Base-by-base conservation (phyloP, 1,284 basidiomycete species). In the Cutaneotrichosporon sp. region DNA sequence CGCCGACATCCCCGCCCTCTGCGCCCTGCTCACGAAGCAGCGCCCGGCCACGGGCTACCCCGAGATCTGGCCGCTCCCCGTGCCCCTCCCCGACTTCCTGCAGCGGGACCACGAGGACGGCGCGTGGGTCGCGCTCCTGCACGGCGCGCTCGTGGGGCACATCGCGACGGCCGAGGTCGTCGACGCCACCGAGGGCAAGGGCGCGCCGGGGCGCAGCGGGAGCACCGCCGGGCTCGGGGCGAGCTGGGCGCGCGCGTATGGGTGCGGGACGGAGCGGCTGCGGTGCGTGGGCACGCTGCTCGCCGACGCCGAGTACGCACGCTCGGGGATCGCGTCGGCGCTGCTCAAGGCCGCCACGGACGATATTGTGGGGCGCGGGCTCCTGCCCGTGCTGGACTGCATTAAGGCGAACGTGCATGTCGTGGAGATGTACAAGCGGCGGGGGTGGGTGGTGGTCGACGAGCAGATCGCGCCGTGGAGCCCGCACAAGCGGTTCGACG, bases 41-140 rank as follows among this genome's bases (percentile, higher is more conserved):
- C 47, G 47, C 16, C 25, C 47, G 11, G 47, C 25, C 14, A 50
- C 27, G 8, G 47, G 47, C 47, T 50, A 50, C 47, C 47, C 47
- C 47, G 47, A 50, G 5, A 14, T 27, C 47, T 50, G 47, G 47
- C 47, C 47, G 2, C 25, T 50, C 1, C 47, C 47, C 47, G 5
- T 50, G 13, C 47, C 47, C 25, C 25, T 50, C 27, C 16, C 47
- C 10, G 47, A 50, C 16, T 50, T 50, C 27, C 13, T 50, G 13
- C 47, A 50, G 2, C 27, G 47, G 0, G 47, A 29, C 27, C 25
- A 50, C 47, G 47, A 50, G 25, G 47, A 50, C 25, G 13, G 9
- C 9, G 47, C 47, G 2, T 50, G 47, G 47, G 47, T 50, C 7
- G 47, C 47, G 0, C 24, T 27, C 24, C 14, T 50, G 5, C 31